Evolutionary conservation across 2,329 filamentous ascomycete species (phyloP).

Genomic region (Phoma sp.): DNA sequence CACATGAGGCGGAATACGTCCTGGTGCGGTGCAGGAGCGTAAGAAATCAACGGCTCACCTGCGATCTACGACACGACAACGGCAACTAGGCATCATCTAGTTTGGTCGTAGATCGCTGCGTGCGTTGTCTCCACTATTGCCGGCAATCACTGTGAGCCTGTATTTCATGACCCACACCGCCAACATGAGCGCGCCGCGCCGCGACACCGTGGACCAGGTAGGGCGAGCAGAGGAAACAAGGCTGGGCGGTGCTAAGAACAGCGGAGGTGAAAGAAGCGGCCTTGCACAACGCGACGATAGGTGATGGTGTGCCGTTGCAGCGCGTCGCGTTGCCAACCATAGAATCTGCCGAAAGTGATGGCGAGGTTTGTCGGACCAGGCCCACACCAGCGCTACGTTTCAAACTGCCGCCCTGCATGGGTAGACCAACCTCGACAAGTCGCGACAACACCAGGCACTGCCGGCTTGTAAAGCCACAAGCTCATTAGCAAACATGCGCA

Average conservation of each 20-base stretch:
- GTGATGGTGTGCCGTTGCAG: slow-evolving; percentile 31
- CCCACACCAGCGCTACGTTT: slow-evolving; percentile 11
- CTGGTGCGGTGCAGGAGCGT: slow-evolving; percentile 23
- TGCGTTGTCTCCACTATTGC: slow-evolving; percentile 14
- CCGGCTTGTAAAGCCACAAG: not conserved
- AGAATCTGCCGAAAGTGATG: slow-evolving; percentile 25
- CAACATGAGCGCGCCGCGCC: slow-evolving; percentile 26
- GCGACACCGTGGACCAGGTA: slow-evolving; percentile 12
- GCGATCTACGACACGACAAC: slow-evolving; percentile 33
- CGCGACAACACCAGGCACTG: too few relatives aligned
- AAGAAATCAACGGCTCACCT: slow-evolving; percentile 12
- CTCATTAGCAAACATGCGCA: too few relatives aligned
- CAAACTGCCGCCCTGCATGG: slow-evolving; percentile 5
- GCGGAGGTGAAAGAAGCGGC: slow-evolving; percentile 27
- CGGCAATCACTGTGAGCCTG: slow-evolving; percentile 33
- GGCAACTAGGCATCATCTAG: slow-evolving; percentile 33
- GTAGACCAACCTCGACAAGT: not conserved
- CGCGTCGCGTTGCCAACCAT: slow-evolving; percentile 38
- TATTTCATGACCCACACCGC: slow-evolving; percentile 18
- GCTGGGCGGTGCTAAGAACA: slow-evolving; percentile 19
- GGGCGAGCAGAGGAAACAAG: slow-evolving; percentile 19
- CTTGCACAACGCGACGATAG: slow-evolving; percentile 42
- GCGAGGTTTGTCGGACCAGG: slow-evolving; percentile 21
- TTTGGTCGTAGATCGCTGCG: slow-evolving; percentile 21
- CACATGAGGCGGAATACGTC: slow-evolving; percentile 18